Conservation (phyloP, 1,139 yeast species). For the Suzukiozyma palmioleophila region DNA sequence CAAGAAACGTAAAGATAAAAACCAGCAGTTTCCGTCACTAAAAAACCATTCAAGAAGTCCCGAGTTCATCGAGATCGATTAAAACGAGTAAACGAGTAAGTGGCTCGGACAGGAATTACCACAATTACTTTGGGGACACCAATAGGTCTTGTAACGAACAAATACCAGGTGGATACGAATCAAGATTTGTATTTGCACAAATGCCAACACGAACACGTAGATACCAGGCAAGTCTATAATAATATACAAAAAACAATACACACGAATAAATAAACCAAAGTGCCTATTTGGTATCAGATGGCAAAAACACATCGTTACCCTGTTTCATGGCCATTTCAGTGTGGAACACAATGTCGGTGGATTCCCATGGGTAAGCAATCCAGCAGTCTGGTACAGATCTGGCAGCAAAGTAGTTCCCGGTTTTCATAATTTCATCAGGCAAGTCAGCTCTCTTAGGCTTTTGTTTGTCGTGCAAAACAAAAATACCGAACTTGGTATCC, state of each 20-base stretch:
- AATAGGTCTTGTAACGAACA: too few relatives aligned
- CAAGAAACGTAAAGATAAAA: slow-evolving; percentile 66
- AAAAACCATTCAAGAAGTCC: slow-evolving; percentile 61
- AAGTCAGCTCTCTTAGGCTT: slow-evolving; percentile 83
- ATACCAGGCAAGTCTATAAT: slow-evolving; percentile 1
- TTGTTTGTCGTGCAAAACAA: slow-evolving; percentile 88
- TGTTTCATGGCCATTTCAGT: slow-evolving; percentile 77
- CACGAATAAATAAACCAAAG: neutral
- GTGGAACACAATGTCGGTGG: slow-evolving; percentile 84
- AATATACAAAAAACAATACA: neutral
- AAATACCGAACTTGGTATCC: slow-evolving; percentile 76
- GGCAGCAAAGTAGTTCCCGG: slow-evolving; percentile 83
- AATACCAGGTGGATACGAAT: too few relatives aligned
- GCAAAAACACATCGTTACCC: slow-evolving; percentile 50
- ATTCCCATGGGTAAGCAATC: slow-evolving; percentile 99
- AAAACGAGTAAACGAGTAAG: slow-evolving; percentile 6
- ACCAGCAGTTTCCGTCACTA: slow-evolving; percentile 36
- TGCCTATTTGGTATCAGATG: slow-evolving; percentile 23
- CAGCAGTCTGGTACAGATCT: slow-evolving; percentile 87
- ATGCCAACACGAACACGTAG: slow-evolving; percentile 1
- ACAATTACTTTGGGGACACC: too few relatives aligned
- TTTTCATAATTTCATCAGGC: slow-evolving; percentile 58
- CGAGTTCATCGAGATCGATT: slow-evolving; percentile 77
- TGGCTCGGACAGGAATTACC: too few relatives aligned
- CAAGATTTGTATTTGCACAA: too few relatives aligned